Conservation (phyloP, 768 basidiomycete genomes). For the Pisolithus sp. region DNA sequence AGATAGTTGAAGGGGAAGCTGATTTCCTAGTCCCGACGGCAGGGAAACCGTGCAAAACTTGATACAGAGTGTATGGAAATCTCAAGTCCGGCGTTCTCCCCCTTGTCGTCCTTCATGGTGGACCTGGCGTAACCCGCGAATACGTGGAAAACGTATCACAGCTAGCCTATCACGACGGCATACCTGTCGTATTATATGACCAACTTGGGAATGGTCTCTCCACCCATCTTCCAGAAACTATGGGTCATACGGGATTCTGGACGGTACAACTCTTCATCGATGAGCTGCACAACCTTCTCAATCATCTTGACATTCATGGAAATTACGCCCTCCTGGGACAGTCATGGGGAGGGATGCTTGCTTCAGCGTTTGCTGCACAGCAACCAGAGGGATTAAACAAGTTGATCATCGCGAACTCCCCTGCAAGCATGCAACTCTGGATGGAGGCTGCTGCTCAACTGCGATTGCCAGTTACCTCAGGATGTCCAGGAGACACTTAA, state of each 20-base stretch:
- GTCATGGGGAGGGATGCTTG: conserved; percentile 43
- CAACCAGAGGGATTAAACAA: conserved; percentile 41
- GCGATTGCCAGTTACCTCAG: conserved; percentile 33
- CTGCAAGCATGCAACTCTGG: conserved; percentile 42
- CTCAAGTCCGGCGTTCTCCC: conserved; percentile 32
- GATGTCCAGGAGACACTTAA: conserved; percentile 33
- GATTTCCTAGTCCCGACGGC: conserved; percentile 20
- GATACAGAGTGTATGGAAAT: conserved; percentile 47
- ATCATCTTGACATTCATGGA: conserved; percentile 38
- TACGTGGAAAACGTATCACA: conserved; percentile 36
- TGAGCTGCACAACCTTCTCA: conserved; percentile 43
- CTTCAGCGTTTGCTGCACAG: conserved; percentile 24
- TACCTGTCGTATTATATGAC: conserved; percentile 51
- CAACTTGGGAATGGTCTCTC: conserved; percentile 52
- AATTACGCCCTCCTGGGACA: conserved; percentile 39
- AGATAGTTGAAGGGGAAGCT: conserved; percentile 26
- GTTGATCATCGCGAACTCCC: conserved; percentile 40
- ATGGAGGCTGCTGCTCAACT: conserved; percentile 26
- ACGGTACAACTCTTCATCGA: conserved; percentile 43
- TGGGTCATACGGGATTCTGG: conserved; percentile 40
- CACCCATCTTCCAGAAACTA: conserved; percentile 47
- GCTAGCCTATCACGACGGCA: conserved; percentile 29
- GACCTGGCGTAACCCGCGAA: conserved; percentile 42
- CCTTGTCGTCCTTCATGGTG: conserved; percentile 48
- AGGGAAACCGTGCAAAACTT: conserved; percentile 36